Base-by-base conservation (phyloP, 139 green algal species). In the Nannochloris sp. region DNA sequence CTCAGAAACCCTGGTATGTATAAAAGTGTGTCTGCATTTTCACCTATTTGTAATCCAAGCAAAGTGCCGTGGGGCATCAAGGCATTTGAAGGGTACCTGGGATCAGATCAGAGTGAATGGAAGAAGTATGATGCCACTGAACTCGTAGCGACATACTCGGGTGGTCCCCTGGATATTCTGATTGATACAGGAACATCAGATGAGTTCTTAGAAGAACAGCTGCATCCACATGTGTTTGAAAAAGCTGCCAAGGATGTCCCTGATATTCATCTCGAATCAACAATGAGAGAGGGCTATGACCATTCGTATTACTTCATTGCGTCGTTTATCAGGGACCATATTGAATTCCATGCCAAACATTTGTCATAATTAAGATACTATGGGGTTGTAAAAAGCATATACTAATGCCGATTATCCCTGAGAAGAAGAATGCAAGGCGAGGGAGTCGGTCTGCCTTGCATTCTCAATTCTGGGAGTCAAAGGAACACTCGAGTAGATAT, bases 261-360 rank as follows among this genome's bases (percentile, higher is more conserved):
- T 13, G 82, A 76, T 45, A 11, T 63, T 46, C 5, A 56, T 31
- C n/a, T 85, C 23, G 28, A 62, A 2, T 56, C 86, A 2, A 82
- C 73, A 0, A 84, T 95, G 70, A 84, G 91, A 70, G 81, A 90
- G 1, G 89, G 87, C 0, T 97, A 96, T 62, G 88, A 98, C 72
- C 93, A 99, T 70, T 86, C 66, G 3, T 97, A 97, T 77, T 96
- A 86, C 55, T 95, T 95, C 75, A 97, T 98, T 29, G 70, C 80
- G 1, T 89, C 84, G 6, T 98, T 98, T 62, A 81, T 97, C 0
- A 79, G 84, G 0, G 91, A 98, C 4, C 93, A 99, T 70, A 59
- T 99, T 6, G 68, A 72, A 6, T 85, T 84, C 69, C 86, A 95
- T 66, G 91, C 91, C 3, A 87, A 89, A 48, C 59, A 74, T 13